phyloP scores from a whole-genome alignment of 768 basidiomycete genomes.

The Serendipita indica region DNA sequence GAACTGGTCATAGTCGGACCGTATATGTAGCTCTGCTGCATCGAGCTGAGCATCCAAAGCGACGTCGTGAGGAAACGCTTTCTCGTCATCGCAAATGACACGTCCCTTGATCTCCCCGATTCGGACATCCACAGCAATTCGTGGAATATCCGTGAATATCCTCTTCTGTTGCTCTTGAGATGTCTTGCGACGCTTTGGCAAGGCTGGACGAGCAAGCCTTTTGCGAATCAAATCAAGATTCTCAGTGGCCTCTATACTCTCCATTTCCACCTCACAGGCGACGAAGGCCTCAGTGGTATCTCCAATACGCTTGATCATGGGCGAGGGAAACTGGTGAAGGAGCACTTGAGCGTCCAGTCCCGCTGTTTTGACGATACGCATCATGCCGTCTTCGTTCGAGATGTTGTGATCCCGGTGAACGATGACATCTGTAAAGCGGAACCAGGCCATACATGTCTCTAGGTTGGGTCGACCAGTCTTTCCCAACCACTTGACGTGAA shows the following conservation, averaged over 20 bases:
- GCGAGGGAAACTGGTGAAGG: neutral
- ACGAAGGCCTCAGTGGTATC: neutral
- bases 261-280: neutral
- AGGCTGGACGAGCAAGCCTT: neutral
- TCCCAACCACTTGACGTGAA: neutral
- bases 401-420: neutral
- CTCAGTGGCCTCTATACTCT: neutral
- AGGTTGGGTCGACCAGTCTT: neutral
- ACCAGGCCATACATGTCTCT: neutral
- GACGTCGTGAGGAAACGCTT: slow-evolving; percentile 29
- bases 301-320: neutral
- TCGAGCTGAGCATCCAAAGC: slow-evolving; percentile 43
- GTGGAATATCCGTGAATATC: slow-evolving; percentile 31
- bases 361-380: neutral
- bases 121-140: slow-evolving; percentile 32
- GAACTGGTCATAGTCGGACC: slow-evolving; percentile 29
- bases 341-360: neutral
- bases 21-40: slow-evolving; percentile 31
- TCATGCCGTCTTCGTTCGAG: neutral
- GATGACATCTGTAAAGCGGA: neutral
- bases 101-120: slow-evolving; percentile 37
- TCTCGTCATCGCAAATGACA: slow-evolving; percentile 33
- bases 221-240: neutral
- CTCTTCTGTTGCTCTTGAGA: neutral
- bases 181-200: neutral